Evolutionary conservation across 2,329 filamentous ascomycete genomes (phyloP), one percentile per base, ranked within the genome.

Genomic region (Cyanodermella asteris): DNA sequence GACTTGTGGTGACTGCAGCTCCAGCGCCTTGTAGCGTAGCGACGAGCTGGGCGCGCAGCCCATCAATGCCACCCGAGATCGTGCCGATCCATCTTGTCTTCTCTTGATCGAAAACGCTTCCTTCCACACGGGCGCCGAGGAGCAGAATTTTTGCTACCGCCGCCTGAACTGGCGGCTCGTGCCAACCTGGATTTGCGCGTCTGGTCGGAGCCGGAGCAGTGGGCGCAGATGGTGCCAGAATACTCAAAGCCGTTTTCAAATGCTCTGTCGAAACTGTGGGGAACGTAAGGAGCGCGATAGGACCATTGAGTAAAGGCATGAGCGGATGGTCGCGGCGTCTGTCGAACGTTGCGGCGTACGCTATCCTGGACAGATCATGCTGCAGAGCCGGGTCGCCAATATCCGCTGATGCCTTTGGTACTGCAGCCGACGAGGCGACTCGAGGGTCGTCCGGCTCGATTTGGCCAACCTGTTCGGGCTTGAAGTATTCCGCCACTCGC

Each of bases 71-170:
- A 31, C 78, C 80, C 36, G 74, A 59, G 38, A 94, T 90, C 18
- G 72, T 61, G 29, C 80, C 64, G 22, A 72, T 61, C 72, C 72
- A 76, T 40, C 59, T 66, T 15, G 60, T 57, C 27, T 75, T 74
- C 7, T 72, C 68, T 23, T 64, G 49, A 43, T 93, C 82, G 40
- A 91, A 82, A 16, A 80, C 66, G 46, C 69, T 72, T 33, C 76
- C 76, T 43, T 97, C 87, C 16, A 93, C 64, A 25, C 87, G 62
- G 9, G 82, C 82, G 26, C 81, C 87, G 9, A 97, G 53, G 17
- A 97, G 51, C 46, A 91, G 59, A 34, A 97, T 51, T 53, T 97
- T 97, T 41, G 80, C 69, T 37, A 97, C 46, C 6, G 76, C 87
- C 34, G 56, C 65, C 49, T 93, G 82, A 27, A 84, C 77, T 2